phyloP scores from a whole-genome alignment of 2,329 filamentous ascomycete genomes.

The Parafenestella ontariensis region DNA sequence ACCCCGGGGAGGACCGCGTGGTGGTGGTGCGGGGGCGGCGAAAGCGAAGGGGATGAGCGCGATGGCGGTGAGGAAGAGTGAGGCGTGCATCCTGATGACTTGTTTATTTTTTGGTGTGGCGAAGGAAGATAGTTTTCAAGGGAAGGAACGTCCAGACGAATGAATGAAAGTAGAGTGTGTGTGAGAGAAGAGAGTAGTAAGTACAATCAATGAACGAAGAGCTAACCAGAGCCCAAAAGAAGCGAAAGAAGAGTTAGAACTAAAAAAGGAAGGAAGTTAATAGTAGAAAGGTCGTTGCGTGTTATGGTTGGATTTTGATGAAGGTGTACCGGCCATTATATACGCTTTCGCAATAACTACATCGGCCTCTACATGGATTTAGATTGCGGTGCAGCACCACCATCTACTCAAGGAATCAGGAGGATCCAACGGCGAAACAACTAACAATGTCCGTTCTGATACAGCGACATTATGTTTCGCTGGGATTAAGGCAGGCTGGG shows the following conservation, averaged over 20 bases:
- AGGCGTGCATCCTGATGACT: conserved; percentile 30
- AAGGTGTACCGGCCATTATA: conserved; percentile 21
- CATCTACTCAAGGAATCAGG: not conserved
- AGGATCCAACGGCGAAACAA: conserved; percentile 18
- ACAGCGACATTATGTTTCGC: conserved; percentile 26
- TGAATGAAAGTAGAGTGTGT: not conserved
- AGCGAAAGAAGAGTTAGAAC: conserved; percentile 25
- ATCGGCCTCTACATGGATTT: conserved; percentile 9
- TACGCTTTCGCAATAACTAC: conserved; percentile 6
- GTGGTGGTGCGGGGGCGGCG: conserved; percentile 27
- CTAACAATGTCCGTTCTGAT: conserved; percentile 8
- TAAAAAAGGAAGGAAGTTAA: conserved; percentile 11
- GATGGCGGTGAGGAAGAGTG: conserved; percentile 25
- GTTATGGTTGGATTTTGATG: conserved; percentile 19
- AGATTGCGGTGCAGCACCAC: conserved; percentile 11
- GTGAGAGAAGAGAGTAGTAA: conserved; percentile 2
- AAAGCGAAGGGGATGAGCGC: conserved; percentile 32
- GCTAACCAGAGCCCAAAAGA: conserved; percentile 44
- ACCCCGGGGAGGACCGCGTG: conserved; percentile 9
- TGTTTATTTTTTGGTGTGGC: not conserved
- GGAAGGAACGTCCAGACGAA: not conserved
- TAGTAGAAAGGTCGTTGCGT: conserved; percentile 9
- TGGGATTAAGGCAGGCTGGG: conserved; percentile 15
- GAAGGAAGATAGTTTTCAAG: not conserved
- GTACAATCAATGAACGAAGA: conserved; percentile 17